Evolutionary conservation across 768 basidiomycete genomes (phyloP).

Genomic region (Leccinum incarnatum): DNA sequence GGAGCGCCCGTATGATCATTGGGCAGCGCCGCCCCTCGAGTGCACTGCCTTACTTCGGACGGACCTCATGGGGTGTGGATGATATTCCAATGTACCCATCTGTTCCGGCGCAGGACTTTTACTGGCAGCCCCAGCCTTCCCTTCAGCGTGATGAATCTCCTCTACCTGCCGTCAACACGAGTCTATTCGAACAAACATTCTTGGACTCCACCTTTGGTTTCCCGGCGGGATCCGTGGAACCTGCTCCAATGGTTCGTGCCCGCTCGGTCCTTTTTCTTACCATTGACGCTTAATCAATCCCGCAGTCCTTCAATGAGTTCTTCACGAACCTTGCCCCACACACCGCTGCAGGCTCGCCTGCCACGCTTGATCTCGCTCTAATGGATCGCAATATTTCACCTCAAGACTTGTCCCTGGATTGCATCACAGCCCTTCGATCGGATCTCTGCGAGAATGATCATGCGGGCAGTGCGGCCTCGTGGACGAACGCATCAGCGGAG

Average conservation of each 20-base stretch:
- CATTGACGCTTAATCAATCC: not conserved
- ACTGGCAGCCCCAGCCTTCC: slow-evolving; percentile 12
- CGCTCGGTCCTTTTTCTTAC: too few species aligned
- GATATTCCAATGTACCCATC: slow-evolving; percentile 26
- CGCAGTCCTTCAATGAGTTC: slow-evolving; percentile 23
- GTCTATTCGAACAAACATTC: slow-evolving; percentile 47
- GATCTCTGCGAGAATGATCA: not conserved
- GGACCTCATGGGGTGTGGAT: slow-evolving; percentile 26
- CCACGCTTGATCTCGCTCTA: slow-evolving; percentile 19
- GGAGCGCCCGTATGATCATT: slow-evolving; percentile 38
- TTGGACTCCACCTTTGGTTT: slow-evolving; percentile 31
- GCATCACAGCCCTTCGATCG: slow-evolving; percentile 6
- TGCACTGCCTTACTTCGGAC: slow-evolving; percentile 37
- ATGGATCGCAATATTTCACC: slow-evolving; percentile 28
- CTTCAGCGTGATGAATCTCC: slow-evolving; percentile 46
- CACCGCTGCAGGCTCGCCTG: slow-evolving; percentile 6
- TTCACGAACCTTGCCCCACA: slow-evolving; percentile 26
- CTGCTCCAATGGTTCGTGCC: slow-evolving; percentile 13
- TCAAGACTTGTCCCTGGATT: slow-evolving; percentile 13
- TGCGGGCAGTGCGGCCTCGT: slow-evolving; percentile 4
- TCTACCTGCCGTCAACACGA: slow-evolving; percentile 48
- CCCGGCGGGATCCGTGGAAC: slow-evolving; percentile 12
- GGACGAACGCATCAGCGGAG: slow-evolving; percentile 14
- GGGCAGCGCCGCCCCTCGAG: slow-evolving; percentile 52
- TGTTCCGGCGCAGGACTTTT: not conserved